A percentile compares a stretch with the other conserved stretches of the same genome.
phyloP scores from a whole-genome alignment of 2,329 filamentous ascomycete species.

The Acrodontium crateriforme region DNA sequence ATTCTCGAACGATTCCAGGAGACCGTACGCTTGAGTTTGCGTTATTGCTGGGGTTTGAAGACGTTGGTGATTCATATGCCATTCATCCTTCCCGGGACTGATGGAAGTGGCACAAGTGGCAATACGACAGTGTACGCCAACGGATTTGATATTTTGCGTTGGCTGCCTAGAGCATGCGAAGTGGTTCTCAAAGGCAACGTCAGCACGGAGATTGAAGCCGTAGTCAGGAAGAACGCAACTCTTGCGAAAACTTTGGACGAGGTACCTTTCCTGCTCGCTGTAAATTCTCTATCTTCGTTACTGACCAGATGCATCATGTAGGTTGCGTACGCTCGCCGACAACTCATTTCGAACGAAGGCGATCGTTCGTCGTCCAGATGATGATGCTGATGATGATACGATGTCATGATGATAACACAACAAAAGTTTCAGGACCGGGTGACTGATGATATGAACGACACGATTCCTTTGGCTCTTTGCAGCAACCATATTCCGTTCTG shows the following conservation, averaged over 20 bases:
- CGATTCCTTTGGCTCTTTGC: too few relatives aligned
- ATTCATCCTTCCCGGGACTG: constrained; percentile 17
- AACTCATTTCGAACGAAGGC: constrained; percentile 20
- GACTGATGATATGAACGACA: neutral
- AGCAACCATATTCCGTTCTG: too few relatives aligned
- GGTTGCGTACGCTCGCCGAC: constrained; percentile 21
- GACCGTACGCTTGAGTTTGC: constrained; percentile 29
- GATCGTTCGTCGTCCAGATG: neutral
- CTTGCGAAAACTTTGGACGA: constrained; percentile 29
- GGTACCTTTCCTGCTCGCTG: too few relatives aligned
- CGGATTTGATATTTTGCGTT: constrained; percentile 33
- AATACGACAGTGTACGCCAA: constrained; percentile 33
- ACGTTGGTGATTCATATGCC: constrained; percentile 28
- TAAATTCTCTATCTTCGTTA: too few relatives aligned
- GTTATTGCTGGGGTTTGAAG: constrained; percentile 33
- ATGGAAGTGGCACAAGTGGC: constrained; percentile 18
- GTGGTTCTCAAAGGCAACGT: constrained; percentile 28
- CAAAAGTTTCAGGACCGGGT: too few relatives aligned
- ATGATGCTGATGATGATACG: neutral
- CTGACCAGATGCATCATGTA: too few relatives aligned
- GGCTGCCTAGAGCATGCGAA: constrained; percentile 30
- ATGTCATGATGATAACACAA: neutral
- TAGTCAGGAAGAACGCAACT: constrained; percentile 29
- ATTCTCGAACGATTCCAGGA: constrained; percentile 34
- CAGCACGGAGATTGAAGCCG: constrained; percentile 25